Percentiles rank a stretch among this genome's conserved stretches.
phyloP scores from a whole-genome alignment of 768 basidiomycete genomes.

The Harrya chromipes region DNA sequence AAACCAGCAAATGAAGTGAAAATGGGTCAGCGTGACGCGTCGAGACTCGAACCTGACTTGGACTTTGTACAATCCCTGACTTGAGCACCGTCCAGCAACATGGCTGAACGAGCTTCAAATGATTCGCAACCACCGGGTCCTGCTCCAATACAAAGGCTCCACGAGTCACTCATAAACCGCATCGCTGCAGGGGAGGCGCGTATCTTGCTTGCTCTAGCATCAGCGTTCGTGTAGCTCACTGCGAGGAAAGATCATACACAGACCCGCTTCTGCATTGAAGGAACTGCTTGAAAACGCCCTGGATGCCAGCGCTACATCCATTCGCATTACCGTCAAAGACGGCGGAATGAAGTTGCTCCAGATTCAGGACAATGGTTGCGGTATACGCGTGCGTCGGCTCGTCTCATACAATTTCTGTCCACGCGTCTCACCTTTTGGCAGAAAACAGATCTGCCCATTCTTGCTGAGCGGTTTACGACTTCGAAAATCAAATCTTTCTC shows the following conservation, averaged over 20 bases:
- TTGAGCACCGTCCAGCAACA: not conserved
- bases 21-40: too few relatives aligned
- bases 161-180: constrained; percentile 83
- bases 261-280: constrained; percentile 94
- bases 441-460: constrained; percentile 85
- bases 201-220: not conserved
- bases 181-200: constrained; percentile 80
- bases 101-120: constrained; percentile 10
- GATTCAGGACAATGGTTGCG: constrained; percentile 96
- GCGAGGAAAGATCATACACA: constrained; percentile 66
- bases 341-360: constrained; percentile 94
- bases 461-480: constrained; percentile 94
- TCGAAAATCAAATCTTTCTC: constrained; percentile 87
- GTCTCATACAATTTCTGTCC: not conserved
- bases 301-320: constrained; percentile 88
- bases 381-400: constrained; percentile 68
- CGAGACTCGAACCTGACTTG: too few relatives aligned
- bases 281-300: constrained; percentile 93
- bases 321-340: constrained; percentile 88
- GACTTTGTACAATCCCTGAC: not conserved
- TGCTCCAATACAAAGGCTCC: constrained; percentile 68
- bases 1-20: too few relatives aligned
- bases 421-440: constrained; percentile 27
- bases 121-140: constrained; percentile 40
- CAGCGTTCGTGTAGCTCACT: constrained; percentile 6